Percentiles rank a stretch among this genome's conserved stretches.
phyloP scores from a whole-genome alignment of 345 rosid genomes.

The Eucalyptus lansdowneana region DNA sequence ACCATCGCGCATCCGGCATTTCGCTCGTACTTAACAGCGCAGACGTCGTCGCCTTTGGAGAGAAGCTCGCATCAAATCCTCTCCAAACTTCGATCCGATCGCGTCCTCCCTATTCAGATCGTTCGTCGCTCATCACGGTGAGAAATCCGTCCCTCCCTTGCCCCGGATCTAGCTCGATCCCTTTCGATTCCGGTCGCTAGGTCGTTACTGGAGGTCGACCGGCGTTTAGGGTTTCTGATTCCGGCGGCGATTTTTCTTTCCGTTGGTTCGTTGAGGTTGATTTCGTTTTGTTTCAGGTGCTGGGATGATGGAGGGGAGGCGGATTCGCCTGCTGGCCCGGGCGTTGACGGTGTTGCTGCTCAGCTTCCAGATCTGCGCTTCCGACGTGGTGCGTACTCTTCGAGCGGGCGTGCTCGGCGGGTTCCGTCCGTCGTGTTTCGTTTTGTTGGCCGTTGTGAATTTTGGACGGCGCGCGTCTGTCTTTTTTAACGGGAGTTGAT shows the following conservation, averaged over 20 bases:
- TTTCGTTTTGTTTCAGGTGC: background rate
- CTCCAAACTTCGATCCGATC: background rate
- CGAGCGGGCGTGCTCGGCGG: background rate
- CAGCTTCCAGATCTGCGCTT: constrained; percentile 1
- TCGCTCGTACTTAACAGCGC: background rate
- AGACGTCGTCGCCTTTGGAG: background rate
- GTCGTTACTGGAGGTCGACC: background rate
- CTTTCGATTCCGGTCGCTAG: background rate
- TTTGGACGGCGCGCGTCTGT: background rate
- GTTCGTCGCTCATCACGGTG: background rate
- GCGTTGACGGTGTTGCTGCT: background rate
- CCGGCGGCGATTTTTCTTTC: background rate
- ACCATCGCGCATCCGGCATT: background rate
- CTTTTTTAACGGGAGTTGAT: background rate
- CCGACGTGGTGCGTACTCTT: background rate
- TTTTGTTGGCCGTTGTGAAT: background rate
- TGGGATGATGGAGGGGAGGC: background rate
- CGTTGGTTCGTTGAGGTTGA: background rate
- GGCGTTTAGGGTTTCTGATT: background rate
- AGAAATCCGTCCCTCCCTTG: background rate
- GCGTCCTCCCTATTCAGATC: background rate
- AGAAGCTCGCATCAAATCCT: background rate
- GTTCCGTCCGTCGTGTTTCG: background rate
- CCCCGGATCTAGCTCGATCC: background rate
- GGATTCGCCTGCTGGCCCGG: background rate